Evolutionary conservation across 257 asterid species (phyloP), one percentile per base, ranked within the genome.

Genomic region (Phtheirospermum japonicum): DNA sequence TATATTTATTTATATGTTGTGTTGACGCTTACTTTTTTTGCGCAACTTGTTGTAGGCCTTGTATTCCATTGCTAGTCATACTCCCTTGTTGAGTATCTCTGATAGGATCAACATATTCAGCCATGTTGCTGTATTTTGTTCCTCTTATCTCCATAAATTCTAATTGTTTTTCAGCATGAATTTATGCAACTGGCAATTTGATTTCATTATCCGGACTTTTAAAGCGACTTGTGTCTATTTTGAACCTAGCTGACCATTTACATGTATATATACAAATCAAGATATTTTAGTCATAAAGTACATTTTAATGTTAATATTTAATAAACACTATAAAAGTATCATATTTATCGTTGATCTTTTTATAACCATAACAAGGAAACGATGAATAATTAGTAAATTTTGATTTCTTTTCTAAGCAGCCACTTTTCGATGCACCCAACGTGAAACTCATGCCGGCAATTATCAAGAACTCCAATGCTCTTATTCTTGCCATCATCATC

Each of bases 21-120:
- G 12, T 50, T 18, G 3, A 4, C 7, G 6, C n/a, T 18, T 50
- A 9, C 5, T 18, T 18, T 50, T n/a, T 50, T 9, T 10, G 17
- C 8, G 52, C 23, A 50, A 20, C 57, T 50, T 50, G 13, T 18
- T 18, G 32, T 10, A 50, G 57, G 57, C 57, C 54, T 55, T 63
- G 34, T 50, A 14, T 40, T 9, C 13, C 28, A 19, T 20, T 9
- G 57, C 57, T 6, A 16, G 57, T 23, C 57, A 2, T 19, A 19
- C 9, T 50, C 57, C 32, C 57, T 10, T 10, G 14, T 17, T 17
- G 16, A 39, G 62, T 51, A 26, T 9, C 8, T 7, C 0, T 10
- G 31, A 28, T 40, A 50, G 57, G 18, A 14, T 39, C 4, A 37
- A 40, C 26, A 28, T 61, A 18, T 13, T 42, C 37, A 19, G 61